phyloP scores from a whole-genome alignment of 2,329 filamentous ascomycete species.

The Aotearoamyces nothofagi region DNA sequence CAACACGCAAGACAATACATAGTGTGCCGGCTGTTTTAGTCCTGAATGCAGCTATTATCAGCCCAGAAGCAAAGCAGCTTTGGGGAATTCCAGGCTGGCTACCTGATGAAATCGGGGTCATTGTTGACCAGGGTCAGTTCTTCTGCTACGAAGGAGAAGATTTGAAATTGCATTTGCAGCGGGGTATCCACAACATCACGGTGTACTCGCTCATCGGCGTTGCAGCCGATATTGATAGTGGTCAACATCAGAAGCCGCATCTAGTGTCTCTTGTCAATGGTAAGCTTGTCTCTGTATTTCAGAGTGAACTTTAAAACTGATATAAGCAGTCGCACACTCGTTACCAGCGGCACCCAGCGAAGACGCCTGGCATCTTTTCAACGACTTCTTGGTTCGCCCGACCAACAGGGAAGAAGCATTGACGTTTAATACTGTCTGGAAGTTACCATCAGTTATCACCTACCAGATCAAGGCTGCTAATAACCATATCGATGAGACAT shows the following conservation, averaged over 20 bases:
- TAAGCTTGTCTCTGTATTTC: conserved; percentile 19
- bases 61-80: conserved; percentile 57
- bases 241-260: conserved; percentile 75
- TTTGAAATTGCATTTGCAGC: conserved; percentile 62
- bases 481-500: conserved; percentile 70
- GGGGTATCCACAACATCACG: conserved; percentile 64
- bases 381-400: conserved; percentile 83
- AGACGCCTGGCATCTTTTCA: conserved; percentile 88
- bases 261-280: conserved; percentile 85
- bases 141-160: conserved; percentile 93
- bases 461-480: conserved; percentile 74
- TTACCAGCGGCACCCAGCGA: conserved; percentile 40
- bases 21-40: conserved; percentile 74
- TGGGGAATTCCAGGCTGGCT: conserved; percentile 89
- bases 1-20: conserved; percentile 72
- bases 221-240: conserved; percentile 78
- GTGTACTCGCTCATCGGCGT: conserved; percentile 88
- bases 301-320: neutral
- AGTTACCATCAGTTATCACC: conserved; percentile 72
- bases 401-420: conserved; percentile 72
- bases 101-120: conserved; percentile 85
- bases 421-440: conserved; percentile 83
- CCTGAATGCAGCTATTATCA: conserved; percentile 67
- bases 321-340: conserved; percentile 45
- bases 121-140: conserved; percentile 81